These are phyloP conservation scores for Ilex asprella DNA, from an alignment of 257 asterid species.

Conservation along the genomic window DNA sequence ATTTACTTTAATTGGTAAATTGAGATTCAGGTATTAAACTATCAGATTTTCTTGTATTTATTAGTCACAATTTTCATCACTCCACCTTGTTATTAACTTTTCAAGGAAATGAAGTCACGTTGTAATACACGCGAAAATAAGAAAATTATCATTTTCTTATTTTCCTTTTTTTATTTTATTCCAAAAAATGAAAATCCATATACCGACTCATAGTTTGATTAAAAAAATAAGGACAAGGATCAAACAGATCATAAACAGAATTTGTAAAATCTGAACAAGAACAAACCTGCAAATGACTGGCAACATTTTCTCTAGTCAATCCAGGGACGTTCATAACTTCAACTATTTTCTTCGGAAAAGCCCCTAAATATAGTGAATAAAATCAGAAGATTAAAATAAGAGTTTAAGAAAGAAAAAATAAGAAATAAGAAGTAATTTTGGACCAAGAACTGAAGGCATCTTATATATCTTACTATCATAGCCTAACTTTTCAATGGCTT, in stretches of 20 bases:
- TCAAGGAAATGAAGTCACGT: background rate
- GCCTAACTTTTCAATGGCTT: slow-evolving; percentile 46
- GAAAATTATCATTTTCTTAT: too few species aligned
- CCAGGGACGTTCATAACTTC: slow-evolving; percentile 59
- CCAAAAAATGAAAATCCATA: background rate
- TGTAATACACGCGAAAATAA: too few species aligned
- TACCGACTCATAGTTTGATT: background rate
- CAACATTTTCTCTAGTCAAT: slow-evolving; percentile 68
- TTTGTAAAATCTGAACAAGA: slow-evolving; percentile 3
- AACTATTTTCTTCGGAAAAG: slow-evolving; percentile 67
- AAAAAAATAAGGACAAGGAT: background rate
- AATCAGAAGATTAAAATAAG: background rate
- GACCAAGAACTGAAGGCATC: background rate
- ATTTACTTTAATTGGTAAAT: slow-evolving; percentile 15
- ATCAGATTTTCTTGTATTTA: slow-evolving; percentile 18
- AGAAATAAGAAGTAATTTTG: background rate
- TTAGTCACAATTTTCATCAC: background rate
- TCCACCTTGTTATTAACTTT: background rate
- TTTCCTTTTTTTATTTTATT: too few species aligned
- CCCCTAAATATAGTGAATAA: slow-evolving; percentile 21
- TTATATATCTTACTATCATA: slow-evolving; percentile 34
- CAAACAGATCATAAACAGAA: background rate
- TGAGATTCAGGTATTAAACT: slow-evolving; percentile 23
- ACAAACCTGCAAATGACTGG: slow-evolving; percentile 82
- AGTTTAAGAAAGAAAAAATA: too few species aligned